A percentile compares a stretch with the other conserved stretches of the same genome.
These are phyloP conservation scores for Bipolaris sorokiniana DNA, from an alignment of 2,329 filamentous ascomycete genomes.

Conservation along the genomic window DNA sequence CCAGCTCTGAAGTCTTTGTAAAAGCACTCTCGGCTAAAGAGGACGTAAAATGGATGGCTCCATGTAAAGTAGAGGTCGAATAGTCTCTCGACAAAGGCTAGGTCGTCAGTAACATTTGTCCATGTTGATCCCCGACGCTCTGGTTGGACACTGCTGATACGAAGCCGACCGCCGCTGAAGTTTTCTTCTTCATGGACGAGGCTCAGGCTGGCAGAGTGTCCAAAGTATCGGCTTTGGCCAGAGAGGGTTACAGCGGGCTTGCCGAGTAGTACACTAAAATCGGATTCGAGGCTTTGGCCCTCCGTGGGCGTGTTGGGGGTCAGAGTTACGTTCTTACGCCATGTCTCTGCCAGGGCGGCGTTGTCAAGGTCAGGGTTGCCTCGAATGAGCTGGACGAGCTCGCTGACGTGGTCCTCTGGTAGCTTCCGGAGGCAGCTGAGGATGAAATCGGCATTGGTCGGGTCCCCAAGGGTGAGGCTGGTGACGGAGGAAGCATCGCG, in stretches of 20 bases:
- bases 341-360: slow-evolving; percentile 49
- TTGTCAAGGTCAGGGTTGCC: slow-evolving; percentile 50
- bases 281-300: slow-evolving; percentile 41
- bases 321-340: slow-evolving; percentile 49
- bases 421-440: slow-evolving; percentile 53
- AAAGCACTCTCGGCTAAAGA: slow-evolving; percentile 74
- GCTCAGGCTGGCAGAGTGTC: slow-evolving; percentile 47
- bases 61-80: slow-evolving; percentile 70
- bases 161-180: slow-evolving; percentile 28
- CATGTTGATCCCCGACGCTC: slow-evolving; percentile 52
- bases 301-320: slow-evolving; percentile 34
- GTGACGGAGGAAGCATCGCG: slow-evolving; percentile 35
- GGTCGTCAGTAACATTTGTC: slow-evolving; percentile 67
- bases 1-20: slow-evolving; percentile 68
- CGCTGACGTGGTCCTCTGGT: slow-evolving; percentile 53
- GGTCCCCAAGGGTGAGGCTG: slow-evolving; percentile 15
- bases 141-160: slow-evolving; percentile 17
- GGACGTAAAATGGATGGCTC: slow-evolving; percentile 78
- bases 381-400: slow-evolving; percentile 53
- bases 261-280: slow-evolving; percentile 47
- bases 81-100: slow-evolving; percentile 66
- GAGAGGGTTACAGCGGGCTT: slow-evolving; percentile 42
- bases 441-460: slow-evolving; percentile 46
- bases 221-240: slow-evolving; percentile 47
- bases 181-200: slow-evolving; percentile 47